Evolutionary conservation across 345 rosid genomes (phyloP).

Genomic region (Orychophragmus violaceus): DNA sequence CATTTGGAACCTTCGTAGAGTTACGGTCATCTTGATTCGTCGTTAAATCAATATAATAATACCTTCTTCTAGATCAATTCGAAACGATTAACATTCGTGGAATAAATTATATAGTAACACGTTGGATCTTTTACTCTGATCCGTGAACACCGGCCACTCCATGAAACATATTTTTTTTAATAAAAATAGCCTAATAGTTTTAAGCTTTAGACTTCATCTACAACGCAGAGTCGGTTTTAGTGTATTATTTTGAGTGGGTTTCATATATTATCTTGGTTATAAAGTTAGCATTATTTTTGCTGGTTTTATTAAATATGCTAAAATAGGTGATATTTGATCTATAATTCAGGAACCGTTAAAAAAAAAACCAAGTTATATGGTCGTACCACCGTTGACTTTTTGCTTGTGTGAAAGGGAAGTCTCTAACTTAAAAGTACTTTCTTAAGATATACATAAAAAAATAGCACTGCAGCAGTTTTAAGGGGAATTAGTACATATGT

Average conservation of each 20-base stretch:
- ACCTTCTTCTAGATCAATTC: not conserved
- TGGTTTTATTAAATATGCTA: not conserved
- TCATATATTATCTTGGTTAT: not conserved
- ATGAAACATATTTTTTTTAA: not conserved
- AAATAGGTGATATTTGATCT: not conserved
- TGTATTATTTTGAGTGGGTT: not conserved
- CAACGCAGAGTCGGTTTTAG: not conserved
- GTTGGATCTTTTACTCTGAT: not conserved
- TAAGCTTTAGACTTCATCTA: not conserved
- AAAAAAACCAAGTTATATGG: not conserved
- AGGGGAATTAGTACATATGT: not conserved
- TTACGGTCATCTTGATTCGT: constrained; percentile 22
- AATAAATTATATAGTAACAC: not conserved
- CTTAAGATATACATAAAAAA: not conserved
- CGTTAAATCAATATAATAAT: not conserved
- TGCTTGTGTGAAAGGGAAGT: not conserved
- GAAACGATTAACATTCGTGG: not conserved
- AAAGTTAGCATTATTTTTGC: not conserved
- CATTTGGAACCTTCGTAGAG: constrained; percentile 19
- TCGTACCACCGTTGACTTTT: not conserved
- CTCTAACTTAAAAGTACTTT: not conserved
- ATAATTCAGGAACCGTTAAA: not conserved
- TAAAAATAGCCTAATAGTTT: not conserved
- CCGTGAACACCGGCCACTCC: not conserved
- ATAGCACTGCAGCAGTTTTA: not conserved